Percentiles rank a stretch among this genome's conserved stretches.
Evolutionary conservation across 208 protist species (phyloP).

Genomic region (Leishmania amazonensis): DNA sequence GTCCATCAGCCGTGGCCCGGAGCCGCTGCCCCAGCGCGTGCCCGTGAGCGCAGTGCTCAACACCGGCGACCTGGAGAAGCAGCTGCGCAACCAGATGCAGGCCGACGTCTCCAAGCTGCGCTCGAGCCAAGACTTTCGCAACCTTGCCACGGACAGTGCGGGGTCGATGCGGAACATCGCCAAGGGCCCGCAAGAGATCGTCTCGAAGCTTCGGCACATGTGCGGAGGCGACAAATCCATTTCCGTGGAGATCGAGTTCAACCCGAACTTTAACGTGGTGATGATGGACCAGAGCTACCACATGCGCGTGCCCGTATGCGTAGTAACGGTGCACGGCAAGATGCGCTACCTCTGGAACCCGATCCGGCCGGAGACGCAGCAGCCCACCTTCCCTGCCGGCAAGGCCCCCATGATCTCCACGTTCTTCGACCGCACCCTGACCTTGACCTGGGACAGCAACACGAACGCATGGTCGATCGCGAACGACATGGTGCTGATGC

Average conservation of each 20-base stretch:
- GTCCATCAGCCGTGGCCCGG: constrained; percentile 53
- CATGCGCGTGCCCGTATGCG: constrained; percentile 63
- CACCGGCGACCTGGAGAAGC: constrained; percentile 46
- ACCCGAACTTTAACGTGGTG: constrained; percentile 71
- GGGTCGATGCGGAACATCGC: constrained; percentile 55
- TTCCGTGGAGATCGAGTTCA: constrained; percentile 49
- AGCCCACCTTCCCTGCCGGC: constrained; percentile 37
- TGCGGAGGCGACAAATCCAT: constrained; percentile 51
- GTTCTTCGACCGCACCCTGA: constrained; percentile 87
- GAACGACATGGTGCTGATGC: constrained; percentile 87
- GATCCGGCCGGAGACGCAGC: constrained; percentile 29
- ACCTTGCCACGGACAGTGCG: constrained; percentile 61
- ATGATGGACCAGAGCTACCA: constrained; percentile 39
- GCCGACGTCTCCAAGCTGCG: constrained; percentile 50
- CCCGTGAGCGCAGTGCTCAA: constrained; percentile 53
- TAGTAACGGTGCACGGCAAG: constrained; percentile 82
- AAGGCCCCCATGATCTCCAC: constrained; percentile 57
- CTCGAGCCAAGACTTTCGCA: constrained; percentile 56
- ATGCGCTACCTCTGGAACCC: constrained; percentile 74
- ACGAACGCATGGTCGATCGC: constrained; percentile 50
- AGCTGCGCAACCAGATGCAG: constrained; percentile 57
- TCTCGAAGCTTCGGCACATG: constrained; percentile 44
- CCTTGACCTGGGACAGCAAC: constrained; percentile 37
- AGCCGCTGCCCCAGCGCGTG: constrained; percentile 58
- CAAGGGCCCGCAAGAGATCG: constrained; percentile 47